These are phyloP conservation scores for Curvularia spicifera DNA, from an alignment of 2,329 filamentous ascomycete species.

Conservation along the genomic window DNA sequence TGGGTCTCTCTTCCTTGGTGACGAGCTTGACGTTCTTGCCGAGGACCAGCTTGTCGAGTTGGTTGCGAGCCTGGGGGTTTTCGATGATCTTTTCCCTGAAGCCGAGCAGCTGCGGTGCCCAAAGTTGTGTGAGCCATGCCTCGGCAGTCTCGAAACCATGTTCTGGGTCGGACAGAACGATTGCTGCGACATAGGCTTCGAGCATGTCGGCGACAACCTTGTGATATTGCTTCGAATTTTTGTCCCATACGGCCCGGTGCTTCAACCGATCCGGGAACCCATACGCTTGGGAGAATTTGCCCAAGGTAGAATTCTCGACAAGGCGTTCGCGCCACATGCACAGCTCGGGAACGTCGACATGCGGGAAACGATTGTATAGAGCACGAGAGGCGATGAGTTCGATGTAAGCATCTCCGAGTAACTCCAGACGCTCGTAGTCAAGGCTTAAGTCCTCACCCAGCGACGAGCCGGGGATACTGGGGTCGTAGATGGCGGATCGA, in stretches of 20 bases:
- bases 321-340: constrained; percentile 79
- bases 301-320: constrained; percentile 80
- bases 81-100: constrained; percentile 44
- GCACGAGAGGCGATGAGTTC: constrained; percentile 77
- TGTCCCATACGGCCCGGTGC: constrained; percentile 52
- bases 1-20: constrained; percentile 59
- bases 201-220: constrained; percentile 89
- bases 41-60: constrained; percentile 47
- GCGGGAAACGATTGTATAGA: constrained; percentile 74
- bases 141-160: constrained; percentile 68
- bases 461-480: constrained; percentile 23
- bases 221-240: constrained; percentile 47
- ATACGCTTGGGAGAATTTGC: constrained; percentile 72
- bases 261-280: constrained; percentile 69
- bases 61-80: constrained; percentile 49
- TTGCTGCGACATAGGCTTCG: constrained; percentile 85
- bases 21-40: constrained; percentile 46
- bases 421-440: constrained; percentile 83
- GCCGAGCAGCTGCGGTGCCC: constrained; percentile 58
- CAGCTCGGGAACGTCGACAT: constrained; percentile 70
- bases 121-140: constrained; percentile 76
- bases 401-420: constrained; percentile 86
- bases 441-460: constrained; percentile 33
- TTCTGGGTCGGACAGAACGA: constrained; percentile 70
- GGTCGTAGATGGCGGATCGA: constrained; percentile 35